These are phyloP conservation scores for Plectosphaerella plurivora DNA, from an alignment of 2,329 filamentous ascomycete genomes.

Conservation along the genomic window DNA sequence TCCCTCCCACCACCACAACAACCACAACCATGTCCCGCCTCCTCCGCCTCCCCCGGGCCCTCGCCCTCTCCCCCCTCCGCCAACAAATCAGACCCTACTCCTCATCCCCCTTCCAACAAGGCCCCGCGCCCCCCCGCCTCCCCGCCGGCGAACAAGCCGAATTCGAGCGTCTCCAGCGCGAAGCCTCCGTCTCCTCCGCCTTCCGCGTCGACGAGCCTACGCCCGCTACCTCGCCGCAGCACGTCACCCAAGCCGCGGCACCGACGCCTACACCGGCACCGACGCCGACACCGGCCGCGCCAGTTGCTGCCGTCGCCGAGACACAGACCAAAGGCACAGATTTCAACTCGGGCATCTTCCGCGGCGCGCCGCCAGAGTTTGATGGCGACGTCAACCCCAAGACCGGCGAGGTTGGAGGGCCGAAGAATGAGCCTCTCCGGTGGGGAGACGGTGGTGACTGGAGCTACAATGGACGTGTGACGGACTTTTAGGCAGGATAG, in stretches of 20 bases:
- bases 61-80: constrained; percentile 10
- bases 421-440: constrained; percentile 91
- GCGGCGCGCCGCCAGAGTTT: constrained; percentile 85
- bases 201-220: constrained; percentile 28
- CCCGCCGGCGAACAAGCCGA: constrained; percentile 85
- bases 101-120: constrained; percentile 37
- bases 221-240: constrained; percentile 12
- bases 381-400: constrained; percentile 87
- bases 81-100: constrained; percentile 5
- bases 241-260: constrained; percentile 15
- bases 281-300: constrained; percentile 15
- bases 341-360: constrained; percentile 60
- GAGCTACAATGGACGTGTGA: constrained; percentile 93
- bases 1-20: not conserved
- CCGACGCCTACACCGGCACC: constrained; percentile 14
- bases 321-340: not conserved
- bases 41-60: constrained; percentile 13
- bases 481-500: constrained; percentile 62
- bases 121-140: constrained; percentile 77
- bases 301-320: constrained; percentile 13
- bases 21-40: constrained; percentile 17
- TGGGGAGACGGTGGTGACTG: constrained; percentile 77
- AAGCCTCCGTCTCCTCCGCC: constrained; percentile 40
- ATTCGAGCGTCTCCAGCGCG: constrained; percentile 79
- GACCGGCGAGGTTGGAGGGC: constrained; percentile 92